Evolutionary conservation across 768 basidiomycete genomes (phyloP), one percentile per base, ranked within the genome.

Genomic region (Tylopilus felleus): DNA sequence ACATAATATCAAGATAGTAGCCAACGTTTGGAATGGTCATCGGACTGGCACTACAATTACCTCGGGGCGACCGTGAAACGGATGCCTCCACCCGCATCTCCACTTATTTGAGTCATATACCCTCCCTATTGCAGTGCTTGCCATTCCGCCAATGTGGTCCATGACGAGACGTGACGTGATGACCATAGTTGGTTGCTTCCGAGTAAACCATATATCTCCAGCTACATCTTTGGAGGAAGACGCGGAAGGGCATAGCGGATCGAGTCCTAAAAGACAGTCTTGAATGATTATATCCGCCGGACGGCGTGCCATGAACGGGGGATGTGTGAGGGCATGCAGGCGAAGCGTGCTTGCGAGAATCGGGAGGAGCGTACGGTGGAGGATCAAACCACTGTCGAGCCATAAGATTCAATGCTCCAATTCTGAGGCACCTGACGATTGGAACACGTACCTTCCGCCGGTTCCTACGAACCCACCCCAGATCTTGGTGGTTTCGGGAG

Each of bases 31-130:
- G 25, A 38, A n/a, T 9, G 21, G 16, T 48, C 19, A 19, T 65
- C 41, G 59, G 22, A 70, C 57, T 8, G 69, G 63, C 21, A 77
- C 68, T 1, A 78, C 75, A 5, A 64, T 63, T 2, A 73, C 71
- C 40, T 71, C 71, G 13, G 62, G 56, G 19, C 62, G 60, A 27
- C 74, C 75, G 59, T 78, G 75, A 51, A 77, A 76, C 25, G 75
- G 69, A 64, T 76, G 75, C 21, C 75, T 67, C 76, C 75, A 77
- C n/a, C 74, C 71, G 54, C 76, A 78, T 51, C 70, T 66, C 74
- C 75, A 77, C 52, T 74, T 73, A 28, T 73, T 67, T 12, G 55
- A 41, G 29, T 71, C 68, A 12, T 67, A 64, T 4, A 47, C 31
- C 48, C 74, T 72, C 5, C 67, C 62, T 7, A 29, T 40, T 40